These are phyloP conservation scores for Phalaenopsis hybrid DNA, from an alignment of 116 monocot species.

Conservation along the genomic window DNA sequence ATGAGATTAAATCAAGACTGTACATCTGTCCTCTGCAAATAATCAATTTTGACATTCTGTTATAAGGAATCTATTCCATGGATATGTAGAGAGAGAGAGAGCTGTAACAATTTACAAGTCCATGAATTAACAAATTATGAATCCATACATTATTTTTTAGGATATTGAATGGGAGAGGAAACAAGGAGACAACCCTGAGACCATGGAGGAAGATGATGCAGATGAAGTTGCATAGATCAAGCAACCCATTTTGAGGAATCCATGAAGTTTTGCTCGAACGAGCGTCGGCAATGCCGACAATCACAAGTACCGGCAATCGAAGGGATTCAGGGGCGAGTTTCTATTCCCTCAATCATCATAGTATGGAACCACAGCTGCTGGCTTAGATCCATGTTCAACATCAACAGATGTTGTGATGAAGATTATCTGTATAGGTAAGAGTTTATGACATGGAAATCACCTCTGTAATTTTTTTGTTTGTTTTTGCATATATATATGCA, in stretches of 20 bases:
- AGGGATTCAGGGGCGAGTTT: slow-evolving; percentile 36
- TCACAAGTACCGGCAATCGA: slow-evolving; percentile 33
- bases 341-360: slow-evolving; percentile 15
- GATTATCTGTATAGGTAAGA: slow-evolving; percentile 41
- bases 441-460: neutral
- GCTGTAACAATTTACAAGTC: too few relatives aligned
- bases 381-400: slow-evolving; percentile 28
- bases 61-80: too few relatives aligned
- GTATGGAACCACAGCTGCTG: neutral
- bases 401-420: slow-evolving; percentile 22
- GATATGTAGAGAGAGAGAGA: too few relatives aligned
- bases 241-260: slow-evolving; percentile 38
- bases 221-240: slow-evolving; percentile 33
- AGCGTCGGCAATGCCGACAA: slow-evolving; percentile 46
- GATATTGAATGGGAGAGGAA: slow-evolving; percentile 43
- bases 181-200: slow-evolving; percentile 24
- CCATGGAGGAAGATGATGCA: slow-evolving; percentile 28
- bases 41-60: too few relatives aligned
- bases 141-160: neutral
- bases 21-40: too few relatives aligned
- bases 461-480: too few relatives aligned
- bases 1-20: too few relatives aligned
- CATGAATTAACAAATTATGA: too few relatives aligned
- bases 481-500: too few relatives aligned
- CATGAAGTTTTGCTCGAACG: slow-evolving; percentile 38